These are phyloP conservation scores for Boletus sp. DNA, from an alignment of 768 basidiomycete genomes.

Conservation along the genomic window DNA sequence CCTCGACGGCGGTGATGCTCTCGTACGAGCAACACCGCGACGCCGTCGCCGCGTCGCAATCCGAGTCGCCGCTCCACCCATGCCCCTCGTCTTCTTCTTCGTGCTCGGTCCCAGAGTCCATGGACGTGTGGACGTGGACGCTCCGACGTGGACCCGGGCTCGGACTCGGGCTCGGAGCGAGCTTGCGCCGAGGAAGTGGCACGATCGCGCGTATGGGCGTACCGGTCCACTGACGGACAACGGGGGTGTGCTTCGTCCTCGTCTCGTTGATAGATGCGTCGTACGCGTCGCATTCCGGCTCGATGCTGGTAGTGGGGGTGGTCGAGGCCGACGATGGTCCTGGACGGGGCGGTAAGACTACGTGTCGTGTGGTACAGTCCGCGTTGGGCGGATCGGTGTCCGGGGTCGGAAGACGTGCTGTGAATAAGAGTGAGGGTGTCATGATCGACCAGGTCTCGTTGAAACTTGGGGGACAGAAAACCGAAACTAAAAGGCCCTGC, in stretches of 20 bases:
- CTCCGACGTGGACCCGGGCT: background rate
- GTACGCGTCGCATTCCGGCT: background rate
- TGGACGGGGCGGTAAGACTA: background rate
- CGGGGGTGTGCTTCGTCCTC: background rate
- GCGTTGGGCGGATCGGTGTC: background rate
- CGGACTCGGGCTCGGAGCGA: background rate
- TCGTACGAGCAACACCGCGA: conserved; percentile 16
- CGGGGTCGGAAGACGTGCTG: background rate
- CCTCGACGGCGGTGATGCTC: conserved; percentile 27
- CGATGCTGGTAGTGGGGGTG: background rate
- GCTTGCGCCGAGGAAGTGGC: conserved; percentile 17
- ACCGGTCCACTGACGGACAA: conserved; percentile 14
- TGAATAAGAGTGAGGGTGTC: conserved; percentile 8
- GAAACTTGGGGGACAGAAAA: too few relatives aligned
- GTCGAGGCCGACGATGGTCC: background rate
- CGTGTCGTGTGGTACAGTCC: conserved; percentile 2
- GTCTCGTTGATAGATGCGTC: background rate
- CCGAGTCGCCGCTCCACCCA: background rate
- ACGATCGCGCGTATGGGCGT: conserved; percentile 23
- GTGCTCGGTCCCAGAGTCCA: background rate
- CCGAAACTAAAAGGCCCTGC: background rate
- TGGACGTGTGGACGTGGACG: too few relatives aligned
- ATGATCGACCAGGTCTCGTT: background rate
- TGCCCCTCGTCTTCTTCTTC: background rate
- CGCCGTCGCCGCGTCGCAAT: background rate